Evolutionary conservation across 176 grass and related monocot genomes (phyloP).

Genomic region (Chrysopogon serrulatus): DNA sequence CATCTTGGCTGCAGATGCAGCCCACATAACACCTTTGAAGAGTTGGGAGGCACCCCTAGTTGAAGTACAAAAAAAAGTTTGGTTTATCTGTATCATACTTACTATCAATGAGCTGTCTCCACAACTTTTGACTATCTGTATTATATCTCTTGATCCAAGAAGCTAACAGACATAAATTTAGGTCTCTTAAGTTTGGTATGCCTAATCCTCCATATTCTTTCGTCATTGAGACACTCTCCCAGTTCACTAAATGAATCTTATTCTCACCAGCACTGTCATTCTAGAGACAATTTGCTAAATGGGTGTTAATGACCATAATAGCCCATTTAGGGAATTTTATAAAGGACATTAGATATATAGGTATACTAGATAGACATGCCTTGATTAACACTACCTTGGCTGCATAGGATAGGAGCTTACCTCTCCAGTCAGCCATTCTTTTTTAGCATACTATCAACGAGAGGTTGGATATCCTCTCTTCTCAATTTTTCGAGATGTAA

Average conservation of each 20-base stretch:
- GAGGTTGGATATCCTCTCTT: too few relatives aligned
- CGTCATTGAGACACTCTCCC: background rate
- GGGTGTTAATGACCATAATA: background rate
- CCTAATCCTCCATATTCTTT: background rate
- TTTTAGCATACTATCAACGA: too few relatives aligned
- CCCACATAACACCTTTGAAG: too few relatives aligned
- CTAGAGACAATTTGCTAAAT: background rate
- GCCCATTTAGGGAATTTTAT: background rate
- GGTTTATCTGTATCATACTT: background rate
- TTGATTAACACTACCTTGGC: background rate
- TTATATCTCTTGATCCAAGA: too few relatives aligned
- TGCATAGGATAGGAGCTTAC: background rate
- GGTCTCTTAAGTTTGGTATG: background rate
- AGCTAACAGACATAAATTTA: background rate
- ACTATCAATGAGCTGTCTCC: rapidly evolving
- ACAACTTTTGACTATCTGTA: too few relatives aligned
- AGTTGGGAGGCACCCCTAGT: too few relatives aligned
- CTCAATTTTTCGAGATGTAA: too few relatives aligned
- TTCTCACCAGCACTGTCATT: rapidly evolving
- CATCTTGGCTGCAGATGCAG: background rate
- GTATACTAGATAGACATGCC: too few relatives aligned
- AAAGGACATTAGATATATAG: background rate
- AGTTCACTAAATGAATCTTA: background rate
- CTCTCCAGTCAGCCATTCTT: too few relatives aligned
- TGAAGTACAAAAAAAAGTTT: rapidly evolving